Evolutionary conservation across 192 early-diverging fungal species (phyloP), one percentile per base, ranked within the genome.

Genomic region (Coemansia sp.): DNA sequence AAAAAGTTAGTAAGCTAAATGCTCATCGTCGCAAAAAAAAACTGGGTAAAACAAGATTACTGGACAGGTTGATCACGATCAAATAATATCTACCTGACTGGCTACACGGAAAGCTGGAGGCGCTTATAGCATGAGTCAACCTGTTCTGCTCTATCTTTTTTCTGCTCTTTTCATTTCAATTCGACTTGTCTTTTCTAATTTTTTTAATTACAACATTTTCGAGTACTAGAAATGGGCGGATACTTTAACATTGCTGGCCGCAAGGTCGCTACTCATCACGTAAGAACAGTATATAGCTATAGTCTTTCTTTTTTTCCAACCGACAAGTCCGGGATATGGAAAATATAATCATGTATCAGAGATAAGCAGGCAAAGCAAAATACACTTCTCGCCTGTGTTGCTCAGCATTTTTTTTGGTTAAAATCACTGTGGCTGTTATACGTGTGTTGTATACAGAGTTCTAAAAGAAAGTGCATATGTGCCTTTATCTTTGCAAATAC

Each of bases 211-310:
- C n/a, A 23, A 23, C 20, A 8, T 50, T 16, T 28, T 50, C 14
- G 20, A 50, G 25, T 23, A 52, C 23, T 52, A 27, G 24, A 52
- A 56, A 81, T 81, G 78, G 78, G 60, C 59, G 67, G 67, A 63
- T 68, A 72, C 69, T 81, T 69, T 71, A 67, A 28, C 45, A 81
- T 81, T 72, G 78, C 78, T 55, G 78, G 78, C 27, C 78, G 78
- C 73, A 67, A 81, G 57, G 46, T 81, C 34, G 69, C 78, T 45
- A 72, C 68, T 45, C 73, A 81, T 55, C 61, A 81, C 63, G 77
- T 80, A 80, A 74, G 77, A n/a, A 51, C 39, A 55, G 23, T n/a
- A 13, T 24, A 45, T 16, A n/a, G n/a, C 11, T 42, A 2, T 16
- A 8, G 8, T 9, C 11, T 42, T 42, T 42, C 5, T 16, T 42